A percentile compares a stretch with the other conserved stretches of the same genome.
Conservation (phyloP, 495 filamentous ascomycete genomes). For the Penicillium steckii region DNA sequence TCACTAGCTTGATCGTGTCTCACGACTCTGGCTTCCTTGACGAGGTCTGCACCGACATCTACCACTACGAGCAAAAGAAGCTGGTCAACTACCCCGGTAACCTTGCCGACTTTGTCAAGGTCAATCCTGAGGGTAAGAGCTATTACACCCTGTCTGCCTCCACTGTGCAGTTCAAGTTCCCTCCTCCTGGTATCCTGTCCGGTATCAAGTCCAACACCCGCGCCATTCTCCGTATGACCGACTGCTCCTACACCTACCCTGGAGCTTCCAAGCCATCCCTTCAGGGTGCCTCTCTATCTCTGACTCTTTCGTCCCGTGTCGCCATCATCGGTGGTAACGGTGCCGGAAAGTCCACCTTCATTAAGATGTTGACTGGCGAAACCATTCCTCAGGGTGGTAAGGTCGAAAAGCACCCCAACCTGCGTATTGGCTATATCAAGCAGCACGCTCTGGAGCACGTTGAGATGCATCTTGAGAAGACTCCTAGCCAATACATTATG, state of each 20-base stretch:
- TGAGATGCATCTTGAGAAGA: slow-evolving; percentile 99
- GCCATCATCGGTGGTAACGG: slow-evolving; percentile 97
- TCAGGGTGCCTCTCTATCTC: slow-evolving; percentile 77
- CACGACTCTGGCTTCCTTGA: slow-evolving; percentile 99
- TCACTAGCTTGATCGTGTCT: slow-evolving; percentile 94
- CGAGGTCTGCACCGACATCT: slow-evolving; percentile 96
- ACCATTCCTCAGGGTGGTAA: slow-evolving; percentile 80
- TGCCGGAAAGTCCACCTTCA: slow-evolving; percentile 96
- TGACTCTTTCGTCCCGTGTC: slow-evolving; percentile 86
- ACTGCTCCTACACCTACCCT: slow-evolving; percentile 89
- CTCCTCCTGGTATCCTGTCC: slow-evolving; percentile 86
- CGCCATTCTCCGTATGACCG: slow-evolving; percentile 92
- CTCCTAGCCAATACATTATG: slow-evolving; percentile 96
- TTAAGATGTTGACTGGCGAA: slow-evolving; percentile 97
- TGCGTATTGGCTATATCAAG: slow-evolving; percentile 99
- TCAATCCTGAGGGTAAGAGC: slow-evolving; percentile 93
- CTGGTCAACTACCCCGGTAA: slow-evolving; percentile 94
- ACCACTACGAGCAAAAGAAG: slow-evolving; percentile 99
- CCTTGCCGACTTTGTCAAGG: slow-evolving; percentile 84
- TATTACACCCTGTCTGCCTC: slow-evolving; percentile 96
- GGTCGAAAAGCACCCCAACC: slow-evolving; percentile 97
- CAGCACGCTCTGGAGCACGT: slow-evolving; percentile 99
- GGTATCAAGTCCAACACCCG: slow-evolving; percentile 94
- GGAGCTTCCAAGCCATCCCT: slow-evolving; percentile 81
- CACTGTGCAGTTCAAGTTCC: slow-evolving; percentile 95